phyloP scores from a whole-genome alignment of 352 stramenopile genomes.

The Elongisporangium anandrum region DNA sequence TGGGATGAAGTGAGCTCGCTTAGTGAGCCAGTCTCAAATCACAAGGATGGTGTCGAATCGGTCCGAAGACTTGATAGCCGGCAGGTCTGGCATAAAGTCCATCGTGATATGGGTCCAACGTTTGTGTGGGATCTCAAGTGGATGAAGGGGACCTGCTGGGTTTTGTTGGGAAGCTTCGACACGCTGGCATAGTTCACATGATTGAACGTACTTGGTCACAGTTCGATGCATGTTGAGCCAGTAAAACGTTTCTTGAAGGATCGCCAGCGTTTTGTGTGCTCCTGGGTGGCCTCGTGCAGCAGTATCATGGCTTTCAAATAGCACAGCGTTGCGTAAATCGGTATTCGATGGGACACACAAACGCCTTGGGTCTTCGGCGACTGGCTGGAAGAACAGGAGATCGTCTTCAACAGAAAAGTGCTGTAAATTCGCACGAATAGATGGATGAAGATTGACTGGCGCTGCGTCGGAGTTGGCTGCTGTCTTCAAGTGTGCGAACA shows the following conservation, averaged over 20 bases:
- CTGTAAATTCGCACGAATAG: no score
- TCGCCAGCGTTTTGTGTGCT: slow-evolving; percentile 2
- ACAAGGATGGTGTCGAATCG: slow-evolving; percentile 5
- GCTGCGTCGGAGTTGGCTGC: slow-evolving; percentile 1
- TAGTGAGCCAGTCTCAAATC: slow-evolving; percentile 5
- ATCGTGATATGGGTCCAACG: slow-evolving; percentile 6
- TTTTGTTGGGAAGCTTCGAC: slow-evolving; percentile 6
- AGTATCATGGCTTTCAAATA: slow-evolving; percentile 9
- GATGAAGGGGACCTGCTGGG: neutral
- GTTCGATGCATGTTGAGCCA: slow-evolving; percentile 3
- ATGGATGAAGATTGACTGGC: no score
- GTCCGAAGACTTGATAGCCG: neutral
- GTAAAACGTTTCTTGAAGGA: slow-evolving; percentile 5
- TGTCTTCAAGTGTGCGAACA: no score
- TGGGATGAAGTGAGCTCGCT: slow-evolving; percentile 7
- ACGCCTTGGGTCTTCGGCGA: no score
- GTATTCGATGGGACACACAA: slow-evolving; percentile 2
- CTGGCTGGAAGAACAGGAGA: no score
- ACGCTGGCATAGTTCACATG: slow-evolving; percentile 4
- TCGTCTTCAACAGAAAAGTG: no score
- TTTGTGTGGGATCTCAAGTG: neutral
- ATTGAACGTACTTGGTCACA: slow-evolving; percentile 5
- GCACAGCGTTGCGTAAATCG: slow-evolving; percentile 9
- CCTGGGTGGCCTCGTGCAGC: slow-evolving; percentile 6
- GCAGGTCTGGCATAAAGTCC: slow-evolving; percentile 7